These are phyloP conservation scores for Fusarium sp. DNA, from an alignment of 2,329 filamentous ascomycete genomes.

Conservation along the genomic window DNA sequence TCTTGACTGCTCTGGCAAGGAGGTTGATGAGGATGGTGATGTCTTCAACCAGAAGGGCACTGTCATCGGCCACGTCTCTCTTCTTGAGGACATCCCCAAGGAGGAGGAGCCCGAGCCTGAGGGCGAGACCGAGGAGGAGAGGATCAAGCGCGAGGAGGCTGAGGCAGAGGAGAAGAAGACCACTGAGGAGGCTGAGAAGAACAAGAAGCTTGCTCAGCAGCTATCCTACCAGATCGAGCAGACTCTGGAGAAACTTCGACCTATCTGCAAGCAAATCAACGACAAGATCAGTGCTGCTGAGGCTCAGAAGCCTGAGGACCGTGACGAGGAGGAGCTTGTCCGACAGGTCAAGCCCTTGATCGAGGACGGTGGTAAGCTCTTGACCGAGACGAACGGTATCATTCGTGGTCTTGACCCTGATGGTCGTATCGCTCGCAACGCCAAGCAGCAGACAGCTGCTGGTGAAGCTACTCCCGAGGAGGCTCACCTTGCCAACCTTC, in stretches of 20 bases:
- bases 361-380: constrained; percentile 84
- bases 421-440: constrained; percentile 84
- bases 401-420: constrained; percentile 92
- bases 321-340: constrained; percentile 91
- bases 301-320: constrained; percentile 84
- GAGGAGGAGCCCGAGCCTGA: constrained; percentile 63
- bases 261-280: constrained; percentile 87
- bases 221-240: constrained; percentile 80
- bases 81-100: constrained; percentile 69
- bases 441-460: constrained; percentile 82
- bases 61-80: constrained; percentile 75
- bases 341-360: constrained; percentile 88
- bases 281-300: constrained; percentile 87
- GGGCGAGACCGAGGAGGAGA: constrained; percentile 62
- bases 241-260: constrained; percentile 85
- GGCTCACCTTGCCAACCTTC: constrained; percentile 82
- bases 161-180: constrained; percentile 62
- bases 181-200: constrained; percentile 70
- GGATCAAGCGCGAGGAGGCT: constrained; percentile 51
- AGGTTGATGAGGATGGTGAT: constrained; percentile 78
- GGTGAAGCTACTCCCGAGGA: constrained; percentile 79
- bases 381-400: constrained; percentile 87
- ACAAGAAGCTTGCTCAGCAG: constrained; percentile 81
- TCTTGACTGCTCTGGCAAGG: constrained; percentile 74
- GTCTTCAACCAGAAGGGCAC: constrained; percentile 77